Conservation (phyloP, 139 green algal genomes). For the Raphidocelis subcapitata region DNA sequence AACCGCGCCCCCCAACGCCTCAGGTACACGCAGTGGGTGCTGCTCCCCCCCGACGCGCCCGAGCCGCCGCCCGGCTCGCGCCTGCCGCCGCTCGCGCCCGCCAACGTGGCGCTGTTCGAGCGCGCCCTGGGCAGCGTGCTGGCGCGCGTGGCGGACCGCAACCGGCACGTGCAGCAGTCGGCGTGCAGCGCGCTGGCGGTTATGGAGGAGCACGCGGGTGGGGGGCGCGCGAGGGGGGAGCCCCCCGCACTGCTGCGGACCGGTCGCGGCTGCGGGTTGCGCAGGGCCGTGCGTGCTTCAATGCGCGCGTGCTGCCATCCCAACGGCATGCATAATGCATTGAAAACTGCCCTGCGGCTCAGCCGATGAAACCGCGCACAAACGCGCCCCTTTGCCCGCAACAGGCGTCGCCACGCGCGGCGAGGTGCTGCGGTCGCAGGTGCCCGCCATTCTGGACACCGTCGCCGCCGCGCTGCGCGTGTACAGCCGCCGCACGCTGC, state of each 20-base stretch:
- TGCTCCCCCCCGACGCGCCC: constrained; percentile 29
- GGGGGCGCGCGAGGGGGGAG: constrained; percentile 1
- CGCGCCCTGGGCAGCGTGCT: constrained; percentile 71
- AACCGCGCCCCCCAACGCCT: too few relatives aligned
- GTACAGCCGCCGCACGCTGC: constrained; percentile 78
- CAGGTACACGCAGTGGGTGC: constrained; percentile 83
- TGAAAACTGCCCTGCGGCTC: not conserved
- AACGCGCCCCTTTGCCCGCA: too few relatives aligned
- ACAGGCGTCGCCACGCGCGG: constrained; percentile 6
- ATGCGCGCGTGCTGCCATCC: too few relatives aligned
- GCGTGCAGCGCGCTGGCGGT: constrained; percentile 83
- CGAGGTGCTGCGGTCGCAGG: constrained; percentile 27
- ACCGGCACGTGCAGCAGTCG: constrained; percentile 88
- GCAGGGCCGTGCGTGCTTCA: too few relatives aligned
- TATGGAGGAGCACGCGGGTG: constrained; percentile 60
- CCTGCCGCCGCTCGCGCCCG: not conserved
- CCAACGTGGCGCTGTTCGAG: constrained; percentile 47
- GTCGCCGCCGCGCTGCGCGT: constrained; percentile 46
- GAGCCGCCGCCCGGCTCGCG: not conserved
- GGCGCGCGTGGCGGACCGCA: constrained; percentile 71
- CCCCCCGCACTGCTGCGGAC: not conserved
- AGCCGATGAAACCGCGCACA: too few relatives aligned
- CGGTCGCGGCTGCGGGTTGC: too few relatives aligned
- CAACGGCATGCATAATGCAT: not conserved
- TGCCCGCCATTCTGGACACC: constrained; percentile 54